A percentile compares a stretch with the other conserved stretches of the same genome.
Conservation (phyloP, 495 filamentous ascomycete species). For the Rusavskia elegans region DNA sequence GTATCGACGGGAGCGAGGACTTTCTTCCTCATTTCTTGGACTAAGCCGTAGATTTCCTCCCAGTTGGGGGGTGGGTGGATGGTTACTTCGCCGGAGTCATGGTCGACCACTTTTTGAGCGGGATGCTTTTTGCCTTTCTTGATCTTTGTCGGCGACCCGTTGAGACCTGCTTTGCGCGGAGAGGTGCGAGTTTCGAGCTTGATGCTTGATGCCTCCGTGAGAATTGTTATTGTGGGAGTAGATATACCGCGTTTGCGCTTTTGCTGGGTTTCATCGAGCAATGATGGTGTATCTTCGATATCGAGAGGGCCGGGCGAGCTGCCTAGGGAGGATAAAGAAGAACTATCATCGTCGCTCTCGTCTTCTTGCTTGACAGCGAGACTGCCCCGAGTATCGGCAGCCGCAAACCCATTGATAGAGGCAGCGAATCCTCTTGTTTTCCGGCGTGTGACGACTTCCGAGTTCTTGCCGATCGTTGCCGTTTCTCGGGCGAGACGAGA, state of each 20-base stretch:
- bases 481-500: conserved; percentile 44
- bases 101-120: conserved; percentile 41
- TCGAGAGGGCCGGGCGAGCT: conserved; percentile 26
- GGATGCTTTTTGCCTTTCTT: conserved; percentile 40
- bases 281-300: conserved; percentile 44
- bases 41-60: conserved; percentile 65
- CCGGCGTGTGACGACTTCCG: conserved; percentile 17
- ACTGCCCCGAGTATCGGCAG: not conserved
- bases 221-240: conserved; percentile 7
- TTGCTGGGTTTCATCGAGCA: conserved; percentile 20
- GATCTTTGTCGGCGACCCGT: conserved; percentile 16
- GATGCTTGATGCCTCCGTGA: conserved; percentile 12
- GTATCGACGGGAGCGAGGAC: conserved; percentile 87
- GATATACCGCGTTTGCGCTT: conserved; percentile 32
- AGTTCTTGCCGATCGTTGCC: conserved; percentile 30
- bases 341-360: conserved; percentile 13
- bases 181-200: conserved; percentile 8
- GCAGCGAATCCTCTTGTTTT: conserved; percentile 22
- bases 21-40: conserved; percentile 63
- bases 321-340: conserved; percentile 26
- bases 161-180: conserved; percentile 8
- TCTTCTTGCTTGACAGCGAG: conserved; percentile 14
- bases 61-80: conserved; percentile 63
- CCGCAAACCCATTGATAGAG: conserved; percentile 7
- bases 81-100: conserved; percentile 33